Conservation (phyloP, 1,284 basidiomycete genomes). For the Boletus sp. region DNA sequence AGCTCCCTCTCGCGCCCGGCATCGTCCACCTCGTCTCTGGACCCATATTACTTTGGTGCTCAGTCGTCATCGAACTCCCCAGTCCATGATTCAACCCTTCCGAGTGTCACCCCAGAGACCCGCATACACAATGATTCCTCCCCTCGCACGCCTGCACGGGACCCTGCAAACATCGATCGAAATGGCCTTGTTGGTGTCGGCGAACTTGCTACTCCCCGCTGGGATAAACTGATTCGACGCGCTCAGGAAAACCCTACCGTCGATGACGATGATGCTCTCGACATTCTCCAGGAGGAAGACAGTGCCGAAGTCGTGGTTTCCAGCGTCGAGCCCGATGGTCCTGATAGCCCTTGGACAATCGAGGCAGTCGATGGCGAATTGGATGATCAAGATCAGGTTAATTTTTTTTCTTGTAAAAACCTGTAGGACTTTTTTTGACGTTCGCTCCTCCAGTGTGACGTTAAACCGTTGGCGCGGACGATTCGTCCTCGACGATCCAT, state of each 20-base stretch:
- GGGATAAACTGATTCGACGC: slow-evolving; percentile 49
- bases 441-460: slow-evolving; percentile 34
- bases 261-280: slow-evolving; percentile 31
- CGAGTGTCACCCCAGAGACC: slow-evolving; percentile 42
- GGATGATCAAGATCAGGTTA: slow-evolving; percentile 64
- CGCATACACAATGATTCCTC: slow-evolving; percentile 49
- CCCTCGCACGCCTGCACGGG: slow-evolving; percentile 70
- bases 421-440: slow-evolving; percentile 4
- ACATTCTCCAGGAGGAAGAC: slow-evolving; percentile 44
- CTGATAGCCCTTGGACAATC: slow-evolving; percentile 83
- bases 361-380: slow-evolving; percentile 76
- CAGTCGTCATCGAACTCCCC: slow-evolving; percentile 64
- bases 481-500: slow-evolving; percentile 58
- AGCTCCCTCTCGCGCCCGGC: slow-evolving; percentile 46
- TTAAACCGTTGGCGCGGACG: slow-evolving; percentile 42
- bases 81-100: slow-evolving; percentile 28
- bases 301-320: slow-evolving; percentile 38
- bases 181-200: slow-evolving; percentile 89
- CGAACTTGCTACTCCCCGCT: slow-evolving; percentile 95
- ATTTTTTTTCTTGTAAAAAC: slow-evolving; percentile 19
- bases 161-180: slow-evolving; percentile 83
- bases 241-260: slow-evolving; percentile 32
- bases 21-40: slow-evolving; percentile 71
- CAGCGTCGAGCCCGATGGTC: slow-evolving; percentile 42
- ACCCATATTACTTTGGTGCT: slow-evolving; percentile 77